Evolutionary conservation across 192 early-diverging fungal species (phyloP), one percentile per base, ranked within the genome.

Genomic region (Glomus cerebriforme): DNA sequence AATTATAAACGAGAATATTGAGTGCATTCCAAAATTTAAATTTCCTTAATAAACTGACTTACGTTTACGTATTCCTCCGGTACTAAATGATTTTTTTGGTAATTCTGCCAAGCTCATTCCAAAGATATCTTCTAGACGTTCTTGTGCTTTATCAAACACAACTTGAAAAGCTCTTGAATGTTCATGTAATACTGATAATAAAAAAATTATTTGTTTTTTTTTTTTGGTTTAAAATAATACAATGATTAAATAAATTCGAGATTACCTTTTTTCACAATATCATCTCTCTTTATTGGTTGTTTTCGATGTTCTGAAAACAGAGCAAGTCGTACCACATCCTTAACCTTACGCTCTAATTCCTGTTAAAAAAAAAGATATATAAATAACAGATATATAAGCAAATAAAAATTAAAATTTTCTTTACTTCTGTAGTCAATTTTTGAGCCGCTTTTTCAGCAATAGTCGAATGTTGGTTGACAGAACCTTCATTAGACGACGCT

Each of bases 21-120:
- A 75, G 19, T 22, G 15, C 27, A 26, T 58, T n/a, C 6, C 31
- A 43, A 43, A n/a, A 68, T 26, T 6, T 70, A 24, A 81, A 37
- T 65, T 24, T 7, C 6, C 3, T 12, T 64, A 64, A 29, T 73
- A 43, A 13, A 10, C 7, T 43, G 3, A 47, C 59, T 17, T 80
- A 83, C 83, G 81, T 73, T 79, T 80, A 49, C 77, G 68, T 47
- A 27, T 19, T 7, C 73, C 43, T n/a, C 45, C 39, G 31, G 49
- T n/a, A 1, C 43, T 31, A 19, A 79, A 82, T 19, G 87, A 83
- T 70, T 71, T 83, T 10, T 79, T 62, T 1, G 86, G 86, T 26
- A 92, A 78, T 67, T 90, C 89, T 8, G 77, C 85, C 80, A 93
- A 27, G 37, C 89, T 88, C 86, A 93, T 88, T 9, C 92, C 92